Conservation (phyloP, 176 grass and related monocot species). For the Elymus sibiricus region DNA sequence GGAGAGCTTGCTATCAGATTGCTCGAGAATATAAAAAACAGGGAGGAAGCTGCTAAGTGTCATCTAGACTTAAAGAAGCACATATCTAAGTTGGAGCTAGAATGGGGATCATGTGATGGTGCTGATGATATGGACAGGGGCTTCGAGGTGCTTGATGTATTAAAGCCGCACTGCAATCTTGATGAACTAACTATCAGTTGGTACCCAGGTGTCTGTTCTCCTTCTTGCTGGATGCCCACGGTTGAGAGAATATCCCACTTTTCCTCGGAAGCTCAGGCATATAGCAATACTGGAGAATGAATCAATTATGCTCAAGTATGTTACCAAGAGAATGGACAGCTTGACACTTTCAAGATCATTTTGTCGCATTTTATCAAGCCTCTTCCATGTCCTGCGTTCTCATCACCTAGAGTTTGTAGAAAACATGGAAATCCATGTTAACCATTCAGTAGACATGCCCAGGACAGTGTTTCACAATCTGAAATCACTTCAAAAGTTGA, state of each 20-base stretch:
- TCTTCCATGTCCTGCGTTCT: constrained; percentile 2
- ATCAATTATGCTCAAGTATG: too few relatives aligned
- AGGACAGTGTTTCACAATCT: not conserved
- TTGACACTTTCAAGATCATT: not conserved
- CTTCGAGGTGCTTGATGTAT: constrained; percentile 24
- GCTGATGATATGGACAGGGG: not conserved
- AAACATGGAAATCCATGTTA: not conserved
- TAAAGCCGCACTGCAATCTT: constrained; percentile 31
- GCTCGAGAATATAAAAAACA: constrained; percentile 6
- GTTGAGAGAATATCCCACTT: constrained; percentile 17
- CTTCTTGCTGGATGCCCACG: constrained; percentile 16
- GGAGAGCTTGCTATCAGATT: constrained; percentile 11
- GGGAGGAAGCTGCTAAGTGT: constrained; percentile 6
- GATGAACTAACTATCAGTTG: constrained; percentile 31
- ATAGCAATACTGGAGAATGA: constrained; percentile 6
- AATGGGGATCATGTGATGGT: not conserved
- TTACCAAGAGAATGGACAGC: not conserved
- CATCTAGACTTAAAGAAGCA: constrained; percentile 18
- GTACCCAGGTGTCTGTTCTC: constrained; percentile 23
- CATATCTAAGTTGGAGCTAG: constrained; percentile 6
- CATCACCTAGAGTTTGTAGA: constrained; percentile 22
- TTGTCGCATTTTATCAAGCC: not conserved
- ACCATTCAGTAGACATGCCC: not conserved
- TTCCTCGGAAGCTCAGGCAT: not conserved
- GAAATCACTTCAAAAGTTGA: not conserved